A percentile compares a stretch with the other conserved stretches of the same genome.
Conservation (phyloP, 2,329 filamentous ascomycete genomes). For the Clathrospora elynae region DNA sequence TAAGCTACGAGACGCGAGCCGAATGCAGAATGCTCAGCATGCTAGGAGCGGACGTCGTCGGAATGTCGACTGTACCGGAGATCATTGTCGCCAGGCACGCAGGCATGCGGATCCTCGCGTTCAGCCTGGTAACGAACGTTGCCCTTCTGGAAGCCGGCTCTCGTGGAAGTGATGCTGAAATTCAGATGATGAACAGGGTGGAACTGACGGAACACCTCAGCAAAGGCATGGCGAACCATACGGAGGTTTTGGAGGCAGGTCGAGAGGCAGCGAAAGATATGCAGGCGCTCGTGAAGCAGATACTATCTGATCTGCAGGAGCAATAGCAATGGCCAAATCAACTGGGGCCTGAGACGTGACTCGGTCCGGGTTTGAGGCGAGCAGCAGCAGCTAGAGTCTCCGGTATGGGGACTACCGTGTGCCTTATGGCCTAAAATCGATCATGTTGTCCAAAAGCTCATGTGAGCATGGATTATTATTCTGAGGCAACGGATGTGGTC, state of each 20-base stretch:
- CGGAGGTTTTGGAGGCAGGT: slow-evolving; percentile 68
- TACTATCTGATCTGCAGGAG: slow-evolving; percentile 49
- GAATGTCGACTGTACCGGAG: slow-evolving; percentile 73
- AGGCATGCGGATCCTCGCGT: slow-evolving; percentile 66
- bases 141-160: slow-evolving; percentile 64
- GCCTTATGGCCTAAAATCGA: too few species aligned
- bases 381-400: not conserved
- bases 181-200: slow-evolving; percentile 56
- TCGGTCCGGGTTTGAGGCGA: too few species aligned
- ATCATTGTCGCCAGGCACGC: slow-evolving; percentile 69
- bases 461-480: not conserved
- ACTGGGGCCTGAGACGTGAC: too few species aligned
- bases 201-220: slow-evolving; percentile 62
- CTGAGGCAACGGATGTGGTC: not conserved
- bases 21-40: slow-evolving; percentile 66
- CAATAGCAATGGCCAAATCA: slow-evolving; percentile 18
- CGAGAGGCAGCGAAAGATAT: slow-evolving; percentile 65
- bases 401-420: too few species aligned
- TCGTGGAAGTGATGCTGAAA: slow-evolving; percentile 61
- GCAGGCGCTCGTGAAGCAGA: slow-evolving; percentile 59
- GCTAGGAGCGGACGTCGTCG: slow-evolving; percentile 70
- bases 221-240: slow-evolving; percentile 66
- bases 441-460: not conserved
- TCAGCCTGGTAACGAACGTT: slow-evolving; percentile 70
- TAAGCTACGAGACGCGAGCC: slow-evolving; percentile 67